phyloP scores from a whole-genome alignment of 495 filamentous ascomycete species.

The Opeltia flavorubescens region DNA sequence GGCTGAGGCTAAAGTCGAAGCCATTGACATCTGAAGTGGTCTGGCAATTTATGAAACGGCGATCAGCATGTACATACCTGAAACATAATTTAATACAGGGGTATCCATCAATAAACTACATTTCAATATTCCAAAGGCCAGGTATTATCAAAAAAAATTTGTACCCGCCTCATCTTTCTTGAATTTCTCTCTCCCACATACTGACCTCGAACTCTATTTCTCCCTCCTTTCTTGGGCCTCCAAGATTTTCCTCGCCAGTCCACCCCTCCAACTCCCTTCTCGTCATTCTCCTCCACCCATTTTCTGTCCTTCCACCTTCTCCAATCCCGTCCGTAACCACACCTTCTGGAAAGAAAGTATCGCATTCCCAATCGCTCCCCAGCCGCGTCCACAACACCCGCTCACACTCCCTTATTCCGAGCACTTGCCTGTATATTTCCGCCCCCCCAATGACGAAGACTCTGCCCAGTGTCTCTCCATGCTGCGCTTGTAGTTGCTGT shows the following conservation, averaged over 20 bases:
- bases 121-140: too few species aligned
- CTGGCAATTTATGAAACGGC: too few species aligned
- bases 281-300: conserved; percentile 15
- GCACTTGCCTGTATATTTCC: conserved; percentile 62
- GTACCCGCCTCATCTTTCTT: not conserved
- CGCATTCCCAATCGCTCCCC: conserved; percentile 60
- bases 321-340: conserved; percentile 8
- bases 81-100: too few species aligned
- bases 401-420: conserved; percentile 34
- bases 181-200: conserved; percentile 14
- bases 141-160: not conserved
- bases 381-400: conserved; percentile 53
- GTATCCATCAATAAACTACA: too few species aligned
- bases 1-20: conserved; percentile 38
- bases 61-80: too few species aligned
- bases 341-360: conserved; percentile 65
- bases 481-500: conserved; percentile 17
- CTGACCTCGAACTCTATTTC: conserved; percentile 14
- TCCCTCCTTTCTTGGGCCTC: conserved; percentile 13
- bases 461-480: conserved; percentile 29
- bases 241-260: conserved; percentile 15
- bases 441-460: conserved; percentile 84
- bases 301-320: not conserved
- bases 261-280: conserved; percentile 13
- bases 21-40: conserved; percentile 17